A percentile compares a stretch with the other conserved stretches of the same genome.
Evolutionary conservation across 2,329 filamentous ascomycete species (phyloP).

Genomic region (Capronia epimyces): DNA sequence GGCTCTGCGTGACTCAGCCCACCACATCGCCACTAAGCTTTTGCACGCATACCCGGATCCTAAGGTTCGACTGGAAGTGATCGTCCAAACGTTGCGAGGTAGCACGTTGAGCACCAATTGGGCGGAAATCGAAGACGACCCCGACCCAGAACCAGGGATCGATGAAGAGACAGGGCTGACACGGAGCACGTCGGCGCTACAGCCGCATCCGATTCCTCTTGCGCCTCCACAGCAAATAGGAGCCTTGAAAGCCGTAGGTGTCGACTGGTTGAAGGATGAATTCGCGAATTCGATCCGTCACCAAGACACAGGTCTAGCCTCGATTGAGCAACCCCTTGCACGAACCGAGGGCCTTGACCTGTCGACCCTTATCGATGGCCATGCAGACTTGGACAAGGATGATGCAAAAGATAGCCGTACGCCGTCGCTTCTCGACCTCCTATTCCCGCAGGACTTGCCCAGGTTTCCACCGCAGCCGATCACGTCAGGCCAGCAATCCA

Average conservation of each 20-base stretch:
- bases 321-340: neutral
- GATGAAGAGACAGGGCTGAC: constrained; percentile 22
- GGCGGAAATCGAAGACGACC: constrained; percentile 21
- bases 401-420: neutral
- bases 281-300: constrained; percentile 10
- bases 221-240: constrained; percentile 20
- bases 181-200: constrained; percentile 20
- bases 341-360: constrained; percentile 1
- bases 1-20: constrained; percentile 23
- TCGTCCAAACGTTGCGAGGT: constrained; percentile 24
- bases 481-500: neutral
- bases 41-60: constrained; percentile 24
- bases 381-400: neutral
- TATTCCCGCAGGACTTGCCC: constrained; percentile 20
- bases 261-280: constrained; percentile 29
- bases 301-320: neutral
- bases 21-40: constrained; percentile 25
- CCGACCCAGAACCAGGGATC: constrained; percentile 16
- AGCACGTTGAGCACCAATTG: constrained; percentile 23
- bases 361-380: neutral
- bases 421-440: constrained; percentile 12
- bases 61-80: constrained; percentile 19
- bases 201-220: constrained; percentile 21
- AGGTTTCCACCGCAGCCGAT: neutral
- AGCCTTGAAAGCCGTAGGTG: constrained; percentile 25